These are phyloP conservation scores for Cyathus striatus DNA, from an alignment of 768 basidiomycete species.

Conservation along the genomic window DNA sequence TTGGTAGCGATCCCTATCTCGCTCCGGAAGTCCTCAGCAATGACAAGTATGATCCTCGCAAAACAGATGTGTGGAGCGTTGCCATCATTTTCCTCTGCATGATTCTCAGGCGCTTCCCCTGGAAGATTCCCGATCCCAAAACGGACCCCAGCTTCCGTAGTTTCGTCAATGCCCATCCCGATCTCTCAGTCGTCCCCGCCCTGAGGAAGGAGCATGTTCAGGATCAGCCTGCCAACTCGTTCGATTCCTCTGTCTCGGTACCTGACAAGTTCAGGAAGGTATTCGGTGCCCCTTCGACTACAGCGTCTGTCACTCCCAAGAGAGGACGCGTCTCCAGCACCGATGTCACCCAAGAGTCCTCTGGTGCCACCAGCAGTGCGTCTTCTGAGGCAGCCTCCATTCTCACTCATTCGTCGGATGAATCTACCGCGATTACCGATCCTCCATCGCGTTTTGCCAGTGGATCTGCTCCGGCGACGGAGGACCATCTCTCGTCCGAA, in stretches of 20 bases:
- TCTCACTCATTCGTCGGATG: slow-evolving; percentile 34
- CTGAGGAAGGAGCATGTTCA: slow-evolving; percentile 27
- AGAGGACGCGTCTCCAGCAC: slow-evolving; percentile 31
- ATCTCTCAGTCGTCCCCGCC: slow-evolving; percentile 54
- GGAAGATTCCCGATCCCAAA: slow-evolving; percentile 97
- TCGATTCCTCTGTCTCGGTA: neutral
- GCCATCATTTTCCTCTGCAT: slow-evolving; percentile 99
- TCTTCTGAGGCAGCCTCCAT: slow-evolving; percentile 43
- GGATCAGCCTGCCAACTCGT: slow-evolving; percentile 1
- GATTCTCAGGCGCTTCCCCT: slow-evolving; percentile 95
- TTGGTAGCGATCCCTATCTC: slow-evolving; percentile 97
- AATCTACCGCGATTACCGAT: slow-evolving; percentile 43
- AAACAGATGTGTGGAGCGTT: slow-evolving; percentile 98
- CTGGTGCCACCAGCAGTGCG: slow-evolving; percentile 26
- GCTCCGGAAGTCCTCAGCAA: slow-evolving; percentile 89
- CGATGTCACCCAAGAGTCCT: slow-evolving; percentile 21
- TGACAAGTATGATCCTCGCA: slow-evolving; percentile 87
- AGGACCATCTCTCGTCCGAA: slow-evolving; percentile 15
- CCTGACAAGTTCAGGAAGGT: slow-evolving; percentile 9
- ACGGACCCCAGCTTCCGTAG: slow-evolving; percentile 87
- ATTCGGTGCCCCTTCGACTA: slow-evolving; percentile 27
- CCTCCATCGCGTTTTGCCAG: slow-evolving; percentile 41
- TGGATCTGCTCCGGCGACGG: slow-evolving; percentile 14
- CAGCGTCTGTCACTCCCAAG: slow-evolving; percentile 15
- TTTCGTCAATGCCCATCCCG: slow-evolving; percentile 91